These are phyloP conservation scores for Globisporangium parvum DNA, from an alignment of 352 stramenopile species.

Conservation along the genomic window DNA sequence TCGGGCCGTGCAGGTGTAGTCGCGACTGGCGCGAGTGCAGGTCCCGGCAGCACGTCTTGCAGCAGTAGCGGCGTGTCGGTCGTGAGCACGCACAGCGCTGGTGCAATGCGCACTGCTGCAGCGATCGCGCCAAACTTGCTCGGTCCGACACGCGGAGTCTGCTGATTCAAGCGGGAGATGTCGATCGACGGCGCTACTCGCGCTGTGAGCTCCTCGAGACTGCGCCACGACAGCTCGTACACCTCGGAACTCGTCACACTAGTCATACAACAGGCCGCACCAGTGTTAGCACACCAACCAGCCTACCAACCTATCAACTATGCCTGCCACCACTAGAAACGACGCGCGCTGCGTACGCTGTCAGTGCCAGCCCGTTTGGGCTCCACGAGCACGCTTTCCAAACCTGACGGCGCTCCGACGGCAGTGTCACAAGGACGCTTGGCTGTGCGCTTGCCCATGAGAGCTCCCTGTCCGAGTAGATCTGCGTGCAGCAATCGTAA, in stretches of 20 bases:
- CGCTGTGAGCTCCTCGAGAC: slow-evolving; percentile 10
- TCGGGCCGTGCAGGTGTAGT: neutral
- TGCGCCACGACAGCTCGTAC: slow-evolving; percentile 26
- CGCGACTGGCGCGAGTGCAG: neutral
- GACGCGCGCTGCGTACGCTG: slow-evolving; percentile 22
- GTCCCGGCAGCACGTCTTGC: neutral
- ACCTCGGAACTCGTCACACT: slow-evolving; percentile 13
- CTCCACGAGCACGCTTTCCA: slow-evolving; percentile 37
- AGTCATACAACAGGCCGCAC: neutral
- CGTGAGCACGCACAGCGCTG: slow-evolving; percentile 10
- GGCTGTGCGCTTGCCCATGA: slow-evolving; percentile 13
- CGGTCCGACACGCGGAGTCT: neutral
- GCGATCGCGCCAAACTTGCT: slow-evolving; percentile 5
- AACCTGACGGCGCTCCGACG: slow-evolving; percentile 5
- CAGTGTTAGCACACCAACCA: neutral
- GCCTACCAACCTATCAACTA: too few relatives aligned
- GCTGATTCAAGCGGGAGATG: neutral
- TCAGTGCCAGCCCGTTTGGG: slow-evolving; percentile 32
- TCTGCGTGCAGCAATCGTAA: slow-evolving; percentile 10
- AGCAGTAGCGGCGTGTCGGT: slow-evolving; percentile 15
- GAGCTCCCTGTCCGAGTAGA: slow-evolving; percentile 26
- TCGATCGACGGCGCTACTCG: slow-evolving; percentile 2
- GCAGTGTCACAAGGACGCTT: slow-evolving; percentile 12
- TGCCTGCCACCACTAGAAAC: neutral
- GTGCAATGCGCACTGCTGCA: slow-evolving; percentile 2